Evolutionary conservation across 768 basidiomycete species (phyloP).

Genomic region (Lactifluus subvellereus): DNA sequence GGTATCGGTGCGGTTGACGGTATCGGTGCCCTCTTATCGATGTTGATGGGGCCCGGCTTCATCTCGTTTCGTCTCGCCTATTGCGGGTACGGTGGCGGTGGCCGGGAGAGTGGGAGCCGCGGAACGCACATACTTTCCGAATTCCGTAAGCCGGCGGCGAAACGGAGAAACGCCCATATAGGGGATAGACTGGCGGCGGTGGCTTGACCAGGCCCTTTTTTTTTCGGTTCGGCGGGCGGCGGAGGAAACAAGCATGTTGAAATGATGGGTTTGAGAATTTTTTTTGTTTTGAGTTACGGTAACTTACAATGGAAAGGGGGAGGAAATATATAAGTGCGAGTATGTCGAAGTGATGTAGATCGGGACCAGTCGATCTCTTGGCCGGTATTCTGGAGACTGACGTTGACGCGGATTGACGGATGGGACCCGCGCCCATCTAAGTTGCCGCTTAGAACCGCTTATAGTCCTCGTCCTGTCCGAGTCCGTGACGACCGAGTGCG

Average conservation of each 20-base stretch:
- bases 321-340: neutral
- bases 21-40: neutral
- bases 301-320: too few species aligned
- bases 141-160: slow-evolving; percentile 23
- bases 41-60: neutral
- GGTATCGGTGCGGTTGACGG: neutral
- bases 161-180: slow-evolving; percentile 6
- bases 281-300: neutral
- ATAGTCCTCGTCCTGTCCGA: slow-evolving; percentile 15
- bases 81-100: neutral
- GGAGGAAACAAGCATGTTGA: neutral
- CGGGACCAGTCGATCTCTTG: slow-evolving; percentile 7
- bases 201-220: neutral
- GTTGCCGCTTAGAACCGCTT: slow-evolving; percentile 18
- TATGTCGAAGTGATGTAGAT: slow-evolving; percentile 2
- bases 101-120: neutral
- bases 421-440: slow-evolving; percentile 11
- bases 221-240: slow-evolving; percentile 7
- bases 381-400: slow-evolving; percentile 12
- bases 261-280: neutral
- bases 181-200: neutral
- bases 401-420: slow-evolving; percentile 3
- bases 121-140: slow-evolving; percentile 8
- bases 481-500: slow-evolving; percentile 13
- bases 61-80: neutral